Evolutionary conservation across 2,329 filamentous ascomycete species (phyloP).

Genomic region (Paracorniculantispora psalliotae): DNA sequence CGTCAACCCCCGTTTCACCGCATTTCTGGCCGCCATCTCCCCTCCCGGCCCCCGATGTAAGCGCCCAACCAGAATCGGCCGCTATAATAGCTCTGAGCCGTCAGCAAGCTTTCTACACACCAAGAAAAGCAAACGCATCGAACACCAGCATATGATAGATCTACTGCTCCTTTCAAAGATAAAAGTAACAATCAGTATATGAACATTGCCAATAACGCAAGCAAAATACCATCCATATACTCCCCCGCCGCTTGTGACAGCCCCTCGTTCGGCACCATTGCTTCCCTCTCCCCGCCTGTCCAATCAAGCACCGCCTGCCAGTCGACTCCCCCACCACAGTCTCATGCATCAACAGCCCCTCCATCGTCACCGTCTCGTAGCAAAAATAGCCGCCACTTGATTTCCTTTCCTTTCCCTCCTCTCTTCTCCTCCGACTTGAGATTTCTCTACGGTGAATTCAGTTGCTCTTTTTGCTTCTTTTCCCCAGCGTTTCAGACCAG

Average conservation of each 20-base stretch:
- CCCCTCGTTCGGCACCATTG: background rate
- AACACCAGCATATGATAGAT: background rate
- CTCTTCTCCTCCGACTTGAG: background rate
- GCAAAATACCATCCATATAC: background rate
- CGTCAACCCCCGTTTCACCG: background rate
- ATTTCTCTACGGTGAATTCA: background rate
- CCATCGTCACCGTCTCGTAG: constrained; percentile 30
- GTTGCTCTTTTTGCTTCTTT: constrained; percentile 1
- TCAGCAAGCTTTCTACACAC: background rate
- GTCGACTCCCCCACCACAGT: constrained; percentile 10
- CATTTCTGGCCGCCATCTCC: background rate
- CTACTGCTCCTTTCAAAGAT: background rate
- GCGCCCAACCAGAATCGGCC: background rate
- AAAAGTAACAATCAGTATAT: background rate
- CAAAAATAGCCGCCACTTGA: constrained; percentile 16
- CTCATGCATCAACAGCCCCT: constrained; percentile 23
- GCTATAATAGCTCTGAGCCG: background rate
- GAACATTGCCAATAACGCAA: background rate
- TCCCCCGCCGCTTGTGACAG: background rate
- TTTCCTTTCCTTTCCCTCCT: constrained; percentile 3
- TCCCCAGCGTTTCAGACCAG: constrained; percentile 20
- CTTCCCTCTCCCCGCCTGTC: background rate
- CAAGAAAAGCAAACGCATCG: background rate
- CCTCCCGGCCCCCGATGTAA: background rate
- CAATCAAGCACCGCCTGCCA: constrained; percentile 10